A percentile compares a stretch with the other conserved stretches of the same genome.
Evolutionary conservation across 805 yeast genomes (phyloP).

Genomic region (Myxozyma melibiosi): DNA sequence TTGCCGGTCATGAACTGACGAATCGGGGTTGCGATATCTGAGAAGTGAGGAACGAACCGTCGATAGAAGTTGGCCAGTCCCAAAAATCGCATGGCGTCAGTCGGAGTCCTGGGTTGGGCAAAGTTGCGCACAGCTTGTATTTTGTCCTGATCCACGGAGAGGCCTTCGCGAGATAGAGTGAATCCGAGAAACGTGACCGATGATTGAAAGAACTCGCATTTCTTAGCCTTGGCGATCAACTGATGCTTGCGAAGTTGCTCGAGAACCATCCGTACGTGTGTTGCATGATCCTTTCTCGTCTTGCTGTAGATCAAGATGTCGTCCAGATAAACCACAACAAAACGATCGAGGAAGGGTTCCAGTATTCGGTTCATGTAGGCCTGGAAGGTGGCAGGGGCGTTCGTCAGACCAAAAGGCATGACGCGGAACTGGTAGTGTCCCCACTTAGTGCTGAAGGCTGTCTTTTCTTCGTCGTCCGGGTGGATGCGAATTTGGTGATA

Average conservation of each 20-base stretch:
- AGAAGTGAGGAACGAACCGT: constrained; percentile 18
- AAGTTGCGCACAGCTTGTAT: too few relatives aligned
- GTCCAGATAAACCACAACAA: constrained; percentile 33
- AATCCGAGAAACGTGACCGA: constrained; percentile 7
- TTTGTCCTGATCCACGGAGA: too few relatives aligned
- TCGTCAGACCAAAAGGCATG: constrained; percentile 40
- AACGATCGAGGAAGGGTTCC: neutral
- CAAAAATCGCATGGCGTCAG: constrained; percentile 2
- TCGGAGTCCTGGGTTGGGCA: too few relatives aligned
- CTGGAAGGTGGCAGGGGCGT: constrained; percentile 39
- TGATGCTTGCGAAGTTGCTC: neutral
- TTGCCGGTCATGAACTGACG: neutral
- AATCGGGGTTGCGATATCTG: constrained; percentile 18
- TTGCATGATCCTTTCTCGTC: constrained; percentile 24
- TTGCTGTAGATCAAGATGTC: constrained; percentile 33
- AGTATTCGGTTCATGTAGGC: constrained; percentile 17
- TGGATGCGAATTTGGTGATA: constrained; percentile 9
- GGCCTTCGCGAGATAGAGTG: neutral
- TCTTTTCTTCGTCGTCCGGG: constrained; percentile 22
- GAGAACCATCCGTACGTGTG: constrained; percentile 1
- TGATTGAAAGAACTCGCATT: constrained; percentile 8
- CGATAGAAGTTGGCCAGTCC: constrained; percentile 26
- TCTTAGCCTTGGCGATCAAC: constrained; percentile 6
- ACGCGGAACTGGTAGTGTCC: constrained; percentile 38
- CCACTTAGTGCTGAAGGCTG: constrained; percentile 21